Evolutionary conservation across 2,329 filamentous ascomycete genomes (phyloP), one percentile per base, ranked within the genome.

Genomic region (Claviceps fusiformis): DNA sequence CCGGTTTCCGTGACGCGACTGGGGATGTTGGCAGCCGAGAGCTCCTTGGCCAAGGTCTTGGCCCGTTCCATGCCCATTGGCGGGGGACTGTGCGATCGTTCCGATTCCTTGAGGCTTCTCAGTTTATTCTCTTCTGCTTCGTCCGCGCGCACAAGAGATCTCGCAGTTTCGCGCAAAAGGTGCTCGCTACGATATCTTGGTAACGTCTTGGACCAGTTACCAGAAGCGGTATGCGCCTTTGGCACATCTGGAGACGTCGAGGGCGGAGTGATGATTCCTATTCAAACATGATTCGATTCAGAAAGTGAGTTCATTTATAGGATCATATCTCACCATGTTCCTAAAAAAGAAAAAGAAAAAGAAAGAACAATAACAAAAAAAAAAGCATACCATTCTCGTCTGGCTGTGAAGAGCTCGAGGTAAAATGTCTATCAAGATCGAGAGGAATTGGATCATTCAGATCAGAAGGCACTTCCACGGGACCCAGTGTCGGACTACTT

Each of bases 1-100:
- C 93, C 93, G 0, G 82, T 86, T 56, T 95, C 90, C 1, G 87
- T 97, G n/a, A 98, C 85, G 60, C 89, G 85, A 56, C 86, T 93
- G 6, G 90, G 89, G 57, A 98, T 97, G 65, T 97, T 96, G 50
- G 87, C 93, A 3, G 83, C 85, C 49, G 88, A 88, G 3, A 98
- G 78, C 67, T 91, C 91, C 66, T 89, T 87, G 10, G 92, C 95
- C 11, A 98, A 76, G 33, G 85, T 83, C 65, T 87, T 82, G 8
- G 93, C 93, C 60, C 93, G 83, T 58, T 89, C 83, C 56, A 95
- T 79, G 8, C 91, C 80, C 19, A 91, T 65, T 1, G 85, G 84
- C 6, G 89, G 87, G 0, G 89, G 89, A 62, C 88, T 95, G n/a
- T 79, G 75, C 0, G 90, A 87, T 56, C 87, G 71, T 49, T 81